These are phyloP conservation scores for Barnettozyma californica DNA, from an alignment of 805 yeast species.

Conservation along the genomic window DNA sequence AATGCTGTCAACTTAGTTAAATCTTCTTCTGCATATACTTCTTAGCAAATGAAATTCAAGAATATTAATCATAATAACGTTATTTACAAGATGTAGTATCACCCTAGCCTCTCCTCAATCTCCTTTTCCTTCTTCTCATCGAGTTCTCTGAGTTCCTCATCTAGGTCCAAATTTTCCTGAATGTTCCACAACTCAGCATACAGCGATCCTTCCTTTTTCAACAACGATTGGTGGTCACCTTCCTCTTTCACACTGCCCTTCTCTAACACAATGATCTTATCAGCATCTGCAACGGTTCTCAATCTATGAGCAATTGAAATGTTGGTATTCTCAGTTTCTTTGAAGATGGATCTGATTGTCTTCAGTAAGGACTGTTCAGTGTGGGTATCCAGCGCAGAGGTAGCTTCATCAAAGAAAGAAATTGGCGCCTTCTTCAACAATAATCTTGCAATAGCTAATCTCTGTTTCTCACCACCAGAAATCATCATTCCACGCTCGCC, in stretches of 20 bases:
- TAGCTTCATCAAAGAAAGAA: constrained; percentile 94
- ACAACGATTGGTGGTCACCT: constrained; percentile 70
- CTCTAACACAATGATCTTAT: constrained; percentile 82
- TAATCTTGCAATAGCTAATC: constrained; percentile 91
- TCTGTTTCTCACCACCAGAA: constrained; percentile 97
- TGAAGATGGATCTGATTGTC: constrained; percentile 67
- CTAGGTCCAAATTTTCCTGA: constrained; percentile 70
- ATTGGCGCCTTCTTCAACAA: constrained; percentile 81
- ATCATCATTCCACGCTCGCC: constrained; percentile 99
- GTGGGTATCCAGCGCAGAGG: constrained; percentile 93
- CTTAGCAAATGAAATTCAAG: not conserved
- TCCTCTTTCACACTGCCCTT: constrained; percentile 81
- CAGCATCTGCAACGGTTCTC: constrained; percentile 90
- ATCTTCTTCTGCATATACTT: too few relatives aligned
- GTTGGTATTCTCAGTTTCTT: constrained; percentile 57
- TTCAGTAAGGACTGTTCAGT: constrained; percentile 82
- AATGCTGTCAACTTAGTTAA: too few relatives aligned
- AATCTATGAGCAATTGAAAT: constrained; percentile 91
- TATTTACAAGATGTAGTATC: not conserved
- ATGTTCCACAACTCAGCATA: constrained; percentile 86
- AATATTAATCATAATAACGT: not conserved
- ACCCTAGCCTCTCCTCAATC: constrained; percentile 2
- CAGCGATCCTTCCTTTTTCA: constrained; percentile 50
- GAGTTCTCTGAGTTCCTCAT: constrained; percentile 24
- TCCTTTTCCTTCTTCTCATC: constrained; percentile 5